Conservation (phyloP, 2,329 filamentous ascomycete genomes). For the Parascedosporium putredinis region DNA sequence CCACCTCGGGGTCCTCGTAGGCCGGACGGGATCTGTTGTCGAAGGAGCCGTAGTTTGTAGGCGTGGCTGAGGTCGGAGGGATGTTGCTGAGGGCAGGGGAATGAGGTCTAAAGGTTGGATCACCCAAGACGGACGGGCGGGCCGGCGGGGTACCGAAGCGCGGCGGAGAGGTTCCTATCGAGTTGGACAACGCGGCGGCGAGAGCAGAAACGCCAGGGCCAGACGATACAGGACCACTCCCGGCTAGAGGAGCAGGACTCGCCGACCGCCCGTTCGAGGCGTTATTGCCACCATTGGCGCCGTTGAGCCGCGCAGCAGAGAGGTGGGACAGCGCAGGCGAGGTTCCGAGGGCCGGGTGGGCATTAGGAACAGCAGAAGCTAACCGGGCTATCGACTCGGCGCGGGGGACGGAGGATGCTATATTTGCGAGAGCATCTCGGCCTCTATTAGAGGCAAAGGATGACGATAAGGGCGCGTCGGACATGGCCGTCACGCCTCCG, state of each 20-base stretch:
- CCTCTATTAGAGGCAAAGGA: conserved; percentile 3
- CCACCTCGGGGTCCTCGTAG: conserved; percentile 82
- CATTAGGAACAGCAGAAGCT: conserved; percentile 40
- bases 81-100: conserved; percentile 31
- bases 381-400: conserved; percentile 51
- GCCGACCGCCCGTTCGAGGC: conserved; percentile 18
- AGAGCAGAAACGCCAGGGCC: conserved; percentile 81
- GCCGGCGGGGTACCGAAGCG: conserved; percentile 57
- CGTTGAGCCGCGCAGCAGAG: conserved; percentile 5
- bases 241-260: conserved; percentile 53
- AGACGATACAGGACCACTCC: conserved; percentile 51
- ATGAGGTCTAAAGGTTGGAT: conserved; percentile 17
- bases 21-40: conserved; percentile 56
- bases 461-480: not conserved
- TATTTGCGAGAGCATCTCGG: not conserved
- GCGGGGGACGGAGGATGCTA: conserved; percentile 43
- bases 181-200: conserved; percentile 74
- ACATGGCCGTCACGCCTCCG: not conserved
- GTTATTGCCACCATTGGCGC: not conserved
- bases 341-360: conserved; percentile 31
- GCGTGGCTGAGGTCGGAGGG: conserved; percentile 38
- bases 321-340: conserved; percentile 24
- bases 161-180: conserved; percentile 58
- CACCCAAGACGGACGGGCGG: conserved; percentile 45
- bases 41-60: conserved; percentile 72